phyloP scores from a whole-genome alignment of 768 basidiomycete genomes.

The Sporobolomyces pararoseus region DNA sequence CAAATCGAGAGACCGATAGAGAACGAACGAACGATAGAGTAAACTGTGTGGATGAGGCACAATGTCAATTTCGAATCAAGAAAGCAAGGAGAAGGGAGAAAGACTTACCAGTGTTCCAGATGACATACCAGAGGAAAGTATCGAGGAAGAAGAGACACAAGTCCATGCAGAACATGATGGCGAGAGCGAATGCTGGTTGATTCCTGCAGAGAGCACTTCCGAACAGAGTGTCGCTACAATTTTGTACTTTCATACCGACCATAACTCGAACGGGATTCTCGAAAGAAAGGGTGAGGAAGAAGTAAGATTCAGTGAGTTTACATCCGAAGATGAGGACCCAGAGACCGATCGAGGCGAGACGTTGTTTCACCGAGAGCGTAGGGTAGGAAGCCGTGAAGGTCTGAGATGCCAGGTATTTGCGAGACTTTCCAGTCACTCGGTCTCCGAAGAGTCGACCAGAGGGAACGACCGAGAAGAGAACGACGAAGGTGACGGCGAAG shows the following conservation, averaged over 20 bases:
- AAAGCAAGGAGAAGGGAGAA: constrained; percentile 56
- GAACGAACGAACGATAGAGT: constrained; percentile 78
- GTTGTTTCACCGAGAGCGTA: constrained; percentile 58
- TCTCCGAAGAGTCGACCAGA: constrained; percentile 99
- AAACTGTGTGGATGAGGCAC: constrained; percentile 21
- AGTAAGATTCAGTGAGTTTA: constrained; percentile 96
- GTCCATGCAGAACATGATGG: constrained; percentile 99
- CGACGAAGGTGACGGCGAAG: constrained; percentile 78
- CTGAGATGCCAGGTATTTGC: constrained; percentile 96
- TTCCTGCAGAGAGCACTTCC: constrained; percentile 79
- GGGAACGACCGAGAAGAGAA: constrained; percentile 85
- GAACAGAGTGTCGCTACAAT: constrained; percentile 80
- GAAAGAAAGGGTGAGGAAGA: constrained; percentile 94
- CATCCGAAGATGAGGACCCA: constrained; percentile 94
- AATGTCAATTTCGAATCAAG: not conserved
- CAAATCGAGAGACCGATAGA: constrained; percentile 89
- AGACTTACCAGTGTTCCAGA: constrained; percentile 81
- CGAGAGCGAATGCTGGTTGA: constrained; percentile 88
- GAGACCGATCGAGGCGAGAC: constrained; percentile 72
- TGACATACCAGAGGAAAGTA: constrained; percentile 99
- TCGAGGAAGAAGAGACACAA: constrained; percentile 95
- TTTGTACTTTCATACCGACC: constrained; percentile 93
- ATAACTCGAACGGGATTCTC: constrained; percentile 87
- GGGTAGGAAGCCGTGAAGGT: constrained; percentile 98
- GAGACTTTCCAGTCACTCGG: constrained; percentile 85